Evolutionary conservation across 768 basidiomycete genomes (phyloP), one percentile per base, ranked within the genome.

Genomic region (Rubroboletus pulcherrimus): DNA sequence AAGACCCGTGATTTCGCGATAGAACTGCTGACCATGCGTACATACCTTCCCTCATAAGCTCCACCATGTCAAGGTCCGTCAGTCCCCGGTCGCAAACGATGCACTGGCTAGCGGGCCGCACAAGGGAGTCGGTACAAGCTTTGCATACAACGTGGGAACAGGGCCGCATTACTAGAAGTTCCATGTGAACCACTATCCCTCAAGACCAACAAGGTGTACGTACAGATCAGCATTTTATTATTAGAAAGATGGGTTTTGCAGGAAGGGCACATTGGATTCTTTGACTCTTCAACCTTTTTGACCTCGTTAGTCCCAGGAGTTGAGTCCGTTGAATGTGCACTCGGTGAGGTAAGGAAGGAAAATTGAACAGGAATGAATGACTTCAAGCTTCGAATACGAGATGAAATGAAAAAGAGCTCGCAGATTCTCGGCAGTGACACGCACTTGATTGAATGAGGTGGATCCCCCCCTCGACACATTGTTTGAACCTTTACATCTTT

Each of bases 71-170:
- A 63, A 81, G 81, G 33, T 87, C 83, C 43, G 74, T 77, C 24
- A 93, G 65, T 58, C 68, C 64, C 15, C 75, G 79, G 60, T 95
- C 93, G 66, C 97, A 99, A 9, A 90, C 86, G 12, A 94, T 82
- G 67, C 97, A 99, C 63, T 91, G 89, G 63, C 84, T 84, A 7
- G 83, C 73, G 0, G 89, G 83, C 31, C 81, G 82, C 17, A 94
- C 87, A 41, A 98, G 85, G 3, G 91, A 85, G 51, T 98, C 93
- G 3, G 86, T 85, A 70, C 97, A 98, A 7, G 86, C 89, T 66
- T 90, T 89, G 73, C 97, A 99, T 1, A 87, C 81, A 30, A 98
- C 93, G 70, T 99, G 93, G 0, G 86, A 88, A 70, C 96, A 99
- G 5, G 87, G 80, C 69, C 88, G 90, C 77, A 87, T 83, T 39